Conservation (phyloP, 768 basidiomycete genomes). For the Solioccasus polychromus region DNA sequence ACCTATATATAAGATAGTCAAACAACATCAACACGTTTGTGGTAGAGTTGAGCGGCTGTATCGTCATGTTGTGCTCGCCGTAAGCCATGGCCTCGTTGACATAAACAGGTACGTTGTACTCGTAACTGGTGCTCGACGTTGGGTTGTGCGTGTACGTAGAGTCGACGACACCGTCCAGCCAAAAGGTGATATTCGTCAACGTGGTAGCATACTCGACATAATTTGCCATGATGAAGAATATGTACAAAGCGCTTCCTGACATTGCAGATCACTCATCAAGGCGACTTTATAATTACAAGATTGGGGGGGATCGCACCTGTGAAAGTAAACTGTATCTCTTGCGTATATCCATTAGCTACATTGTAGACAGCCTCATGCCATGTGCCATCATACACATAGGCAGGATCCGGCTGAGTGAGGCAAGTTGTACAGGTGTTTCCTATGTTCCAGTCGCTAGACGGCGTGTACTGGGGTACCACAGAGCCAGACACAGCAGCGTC, state of each 20-base stretch:
- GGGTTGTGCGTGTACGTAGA: slow-evolving; percentile 5
- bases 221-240: slow-evolving; percentile 19
- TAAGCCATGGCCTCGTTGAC: slow-evolving; percentile 1
- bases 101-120: slow-evolving; percentile 16
- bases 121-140: neutral
- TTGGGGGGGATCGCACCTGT: neutral
- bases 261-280: neutral
- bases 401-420: neutral
- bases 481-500: slow-evolving; percentile 10
- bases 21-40: slow-evolving; percentile 9
- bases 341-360: neutral
- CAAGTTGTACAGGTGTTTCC: slow-evolving; percentile 8
- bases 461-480: slow-evolving; percentile 8
- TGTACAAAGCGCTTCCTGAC: slow-evolving; percentile 15
- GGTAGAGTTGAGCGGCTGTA: slow-evolving; percentile 1
- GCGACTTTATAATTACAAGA: neutral
- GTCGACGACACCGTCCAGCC: no score
- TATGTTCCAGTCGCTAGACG: slow-evolving; percentile 1
- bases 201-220: neutral
- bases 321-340: slow-evolving; percentile 8
- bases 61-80: slow-evolving; percentile 6
- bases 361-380: slow-evolving; percentile 15
- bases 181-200: slow-evolving; percentile 5
- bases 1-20: slow-evolving; percentile 20
- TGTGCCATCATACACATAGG: slow-evolving; percentile 8